Percentiles rank a stretch among this genome's conserved stretches.
phyloP scores from a whole-genome alignment of 441 rosid genomes.

The Pelargonium cotyledonis region DNA sequence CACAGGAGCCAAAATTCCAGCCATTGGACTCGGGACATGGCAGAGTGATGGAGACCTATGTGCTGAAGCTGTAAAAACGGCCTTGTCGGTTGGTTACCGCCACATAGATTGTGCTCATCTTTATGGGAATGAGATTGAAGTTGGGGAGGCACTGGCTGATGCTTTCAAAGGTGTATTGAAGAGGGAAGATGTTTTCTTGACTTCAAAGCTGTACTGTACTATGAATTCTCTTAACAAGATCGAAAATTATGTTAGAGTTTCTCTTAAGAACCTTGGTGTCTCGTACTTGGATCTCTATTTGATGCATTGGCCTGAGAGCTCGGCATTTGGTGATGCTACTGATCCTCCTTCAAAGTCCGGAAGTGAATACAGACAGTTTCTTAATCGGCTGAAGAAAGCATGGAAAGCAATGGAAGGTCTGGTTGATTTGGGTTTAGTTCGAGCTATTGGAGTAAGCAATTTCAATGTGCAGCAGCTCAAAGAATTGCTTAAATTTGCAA shows the following conservation, averaged over 20 bases:
- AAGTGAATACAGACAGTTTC: slow-evolving; percentile 44
- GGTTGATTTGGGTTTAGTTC: slow-evolving; percentile 42
- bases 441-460: slow-evolving; percentile 56
- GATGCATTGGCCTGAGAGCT: slow-evolving; percentile 58
- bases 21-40: slow-evolving; percentile 62
- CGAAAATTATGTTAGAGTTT: slow-evolving; percentile 48
- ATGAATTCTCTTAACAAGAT: slow-evolving; percentile 61
- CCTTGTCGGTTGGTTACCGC: slow-evolving; percentile 48
- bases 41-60: slow-evolving; percentile 58
- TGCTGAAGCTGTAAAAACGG: slow-evolving; percentile 45
- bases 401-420: slow-evolving; percentile 61
- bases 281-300: slow-evolving; percentile 53
- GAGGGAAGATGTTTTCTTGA: slow-evolving; percentile 51
- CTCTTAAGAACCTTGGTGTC: slow-evolving; percentile 53
- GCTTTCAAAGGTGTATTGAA: slow-evolving; percentile 36
- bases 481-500: slow-evolving; percentile 51
- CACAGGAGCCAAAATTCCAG: slow-evolving; percentile 53
- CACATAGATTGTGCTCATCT: slow-evolving; percentile 62
- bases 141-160: slow-evolving; percentile 48
- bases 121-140: slow-evolving; percentile 53
- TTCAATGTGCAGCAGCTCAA: slow-evolving; percentile 50
- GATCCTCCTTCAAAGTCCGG: slow-evolving; percentile 53
- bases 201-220: slow-evolving; percentile 50
- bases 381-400: slow-evolving; percentile 49
- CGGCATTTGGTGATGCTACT: slow-evolving; percentile 53